These are phyloP conservation scores for Kwoniella dendrophila DNA, from an alignment of 768 basidiomycete genomes.

Conservation along the genomic window DNA sequence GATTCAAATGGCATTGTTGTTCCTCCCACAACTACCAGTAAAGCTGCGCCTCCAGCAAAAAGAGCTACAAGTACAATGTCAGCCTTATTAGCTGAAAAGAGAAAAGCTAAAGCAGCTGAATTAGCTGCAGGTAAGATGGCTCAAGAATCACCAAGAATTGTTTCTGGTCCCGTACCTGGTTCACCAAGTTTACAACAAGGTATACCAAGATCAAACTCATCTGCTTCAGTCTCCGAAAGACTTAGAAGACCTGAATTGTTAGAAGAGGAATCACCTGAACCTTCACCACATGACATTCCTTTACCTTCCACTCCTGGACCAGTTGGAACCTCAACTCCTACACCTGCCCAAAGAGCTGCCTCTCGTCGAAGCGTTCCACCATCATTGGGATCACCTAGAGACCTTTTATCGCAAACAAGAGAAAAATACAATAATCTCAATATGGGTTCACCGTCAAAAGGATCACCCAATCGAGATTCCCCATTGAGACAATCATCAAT, in stretches of 20 bases:
- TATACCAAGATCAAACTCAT: conserved; percentile 22
- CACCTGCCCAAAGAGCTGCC: conserved; percentile 8
- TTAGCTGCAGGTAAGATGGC: conserved; percentile 59
- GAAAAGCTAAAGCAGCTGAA: conserved; percentile 73
- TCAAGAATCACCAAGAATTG: conserved; percentile 57
- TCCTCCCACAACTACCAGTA: conserved; percentile 2
- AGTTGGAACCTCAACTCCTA: conserved; percentile 2
- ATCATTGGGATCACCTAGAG: conserved; percentile 20
- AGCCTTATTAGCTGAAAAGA: conserved; percentile 84
- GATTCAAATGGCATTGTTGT: conserved; percentile 31
- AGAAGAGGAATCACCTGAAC: conserved; percentile 14
- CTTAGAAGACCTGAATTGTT: background rate
- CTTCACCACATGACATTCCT: conserved; percentile 55
- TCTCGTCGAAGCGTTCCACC: conserved; percentile 1
- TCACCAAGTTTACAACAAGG: conserved; percentile 48
- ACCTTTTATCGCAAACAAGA: conserved; percentile 15
- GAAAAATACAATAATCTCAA: conserved; percentile 22
- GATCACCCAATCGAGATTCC: conserved; percentile 29
- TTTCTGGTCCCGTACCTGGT: conserved; percentile 53
- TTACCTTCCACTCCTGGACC: conserved; percentile 25
- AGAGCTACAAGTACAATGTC: conserved; percentile 78
- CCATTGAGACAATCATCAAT: conserved; percentile 29
- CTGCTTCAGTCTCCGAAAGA: conserved; percentile 10
- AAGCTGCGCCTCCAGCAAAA: conserved; percentile 55
- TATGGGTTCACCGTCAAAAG: conserved; percentile 29